Conservation (phyloP, 2,329 filamentous ascomycete genomes). For the Diaporthe vexans region DNA sequence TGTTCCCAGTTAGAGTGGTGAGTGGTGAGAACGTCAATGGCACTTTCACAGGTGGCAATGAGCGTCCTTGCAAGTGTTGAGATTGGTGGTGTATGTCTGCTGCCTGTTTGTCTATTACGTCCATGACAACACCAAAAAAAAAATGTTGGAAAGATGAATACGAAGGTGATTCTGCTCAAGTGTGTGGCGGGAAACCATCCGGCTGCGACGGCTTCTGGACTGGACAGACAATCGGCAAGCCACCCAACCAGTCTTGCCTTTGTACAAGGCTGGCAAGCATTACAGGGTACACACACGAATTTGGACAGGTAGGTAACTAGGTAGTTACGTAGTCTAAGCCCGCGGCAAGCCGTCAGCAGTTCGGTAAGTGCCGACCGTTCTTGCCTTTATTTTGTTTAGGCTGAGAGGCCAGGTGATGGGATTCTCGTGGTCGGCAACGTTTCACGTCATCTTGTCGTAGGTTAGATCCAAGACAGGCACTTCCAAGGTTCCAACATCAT, state of each 20-base stretch:
- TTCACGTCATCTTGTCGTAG: conserved; percentile 28
- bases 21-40: not conserved
- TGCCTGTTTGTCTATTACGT: not conserved
- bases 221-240: not conserved
- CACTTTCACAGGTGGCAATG: not conserved
- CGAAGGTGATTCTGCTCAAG: not conserved
- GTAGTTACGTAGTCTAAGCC: not conserved
- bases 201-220: conserved; percentile 13
- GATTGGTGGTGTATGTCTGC: not conserved
- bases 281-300: not conserved
- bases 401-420: not conserved
- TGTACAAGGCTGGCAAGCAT: not conserved
- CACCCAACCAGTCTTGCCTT: not conserved
- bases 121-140: conserved; percentile 2
- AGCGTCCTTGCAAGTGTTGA: not conserved
- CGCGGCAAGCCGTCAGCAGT: not conserved
- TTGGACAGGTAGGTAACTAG: not conserved
- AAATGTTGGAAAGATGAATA: not conserved
- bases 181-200: conserved; percentile 11
- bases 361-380: not conserved
- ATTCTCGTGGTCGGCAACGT: conserved; percentile 9
- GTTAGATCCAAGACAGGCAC: not conserved
- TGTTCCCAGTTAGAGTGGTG: not conserved
- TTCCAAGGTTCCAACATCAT: conserved; percentile 16
- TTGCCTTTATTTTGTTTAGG: conserved; percentile 1